Evolutionary conservation across 2,329 filamentous ascomycete species (phyloP).

Genomic region (Botrytis paeoniae): DNA sequence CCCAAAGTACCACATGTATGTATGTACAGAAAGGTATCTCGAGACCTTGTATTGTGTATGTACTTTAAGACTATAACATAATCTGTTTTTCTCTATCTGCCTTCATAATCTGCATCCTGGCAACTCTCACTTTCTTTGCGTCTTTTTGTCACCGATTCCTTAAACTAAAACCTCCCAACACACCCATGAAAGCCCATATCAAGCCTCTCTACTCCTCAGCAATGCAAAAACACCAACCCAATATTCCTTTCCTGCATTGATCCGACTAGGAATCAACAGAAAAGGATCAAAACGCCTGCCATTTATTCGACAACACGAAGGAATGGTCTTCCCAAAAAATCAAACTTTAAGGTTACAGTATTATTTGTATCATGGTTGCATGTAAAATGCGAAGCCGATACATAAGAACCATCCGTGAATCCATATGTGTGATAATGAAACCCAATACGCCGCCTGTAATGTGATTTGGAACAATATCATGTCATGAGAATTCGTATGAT

Average conservation of each 20-base stretch:
- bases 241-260: neutral
- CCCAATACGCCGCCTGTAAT: slow-evolving; percentile 13
- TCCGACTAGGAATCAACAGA: neutral
- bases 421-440: slow-evolving; percentile 2
- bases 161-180: neutral
- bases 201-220: no score
- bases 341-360: neutral
- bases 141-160: neutral
- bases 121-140: neutral
- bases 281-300: neutral
- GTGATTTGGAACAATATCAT: slow-evolving; percentile 9
- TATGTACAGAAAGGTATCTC: neutral
- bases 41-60: neutral
- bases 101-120: neutral
- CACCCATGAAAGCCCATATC: neutral
- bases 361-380: slow-evolving; percentile 5
- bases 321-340: neutral
- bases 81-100: neutral
- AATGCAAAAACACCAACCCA: neutral
- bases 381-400: neutral
- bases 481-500: slow-evolving; percentile 10
- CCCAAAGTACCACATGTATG: neutral
- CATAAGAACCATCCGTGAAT: neutral
- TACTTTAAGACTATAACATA: neutral
- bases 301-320: neutral